These are phyloP conservation scores for Lactarius trivialis DNA, from an alignment of 768 basidiomycete species.

Conservation along the genomic window DNA sequence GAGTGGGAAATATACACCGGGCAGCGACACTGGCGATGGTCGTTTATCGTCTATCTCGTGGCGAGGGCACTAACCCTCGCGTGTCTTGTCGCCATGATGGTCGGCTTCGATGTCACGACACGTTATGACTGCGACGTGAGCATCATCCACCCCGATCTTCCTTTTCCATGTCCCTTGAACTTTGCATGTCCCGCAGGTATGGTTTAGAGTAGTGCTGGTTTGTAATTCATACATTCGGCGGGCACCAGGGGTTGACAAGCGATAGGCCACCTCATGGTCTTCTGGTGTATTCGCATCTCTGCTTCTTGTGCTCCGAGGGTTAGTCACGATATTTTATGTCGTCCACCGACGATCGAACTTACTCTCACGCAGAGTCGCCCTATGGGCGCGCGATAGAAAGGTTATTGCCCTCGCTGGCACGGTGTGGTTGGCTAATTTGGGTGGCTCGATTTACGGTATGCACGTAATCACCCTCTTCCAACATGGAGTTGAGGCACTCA, in stretches of 20 bases:
- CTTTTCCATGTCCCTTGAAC: not conserved
- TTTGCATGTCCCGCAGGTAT: not conserved
- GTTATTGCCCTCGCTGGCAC: not conserved
- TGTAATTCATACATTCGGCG: not conserved
- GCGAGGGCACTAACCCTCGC: conserved; percentile 10
- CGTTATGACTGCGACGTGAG: conserved; percentile 6
- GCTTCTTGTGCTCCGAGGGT: conserved; percentile 19
- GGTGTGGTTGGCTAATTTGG: conserved; percentile 7
- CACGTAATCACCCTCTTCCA: not conserved
- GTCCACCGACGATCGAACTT: not conserved
- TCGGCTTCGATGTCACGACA: conserved; percentile 8
- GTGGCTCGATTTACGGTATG: conserved; percentile 7
- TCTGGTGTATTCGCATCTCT: conserved; percentile 10
- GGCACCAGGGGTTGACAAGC: not conserved
- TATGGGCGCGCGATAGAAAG: conserved; percentile 11
- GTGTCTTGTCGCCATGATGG: not conserved
- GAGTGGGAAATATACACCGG: conserved; percentile 20
- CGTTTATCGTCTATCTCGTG: conserved; percentile 12
- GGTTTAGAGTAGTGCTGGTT: conserved; percentile 6
- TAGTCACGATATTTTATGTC: not conserved
- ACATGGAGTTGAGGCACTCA: not conserved
- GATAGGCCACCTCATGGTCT: conserved; percentile 13
- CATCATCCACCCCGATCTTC: not conserved
- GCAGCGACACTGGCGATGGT: conserved; percentile 15
- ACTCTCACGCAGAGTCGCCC: conserved; percentile 1